Evolutionary conservation across 2,329 filamentous ascomycete genomes (phyloP), one percentile per base, ranked within the genome.

Genomic region (Colletotrichum trifolii): DNA sequence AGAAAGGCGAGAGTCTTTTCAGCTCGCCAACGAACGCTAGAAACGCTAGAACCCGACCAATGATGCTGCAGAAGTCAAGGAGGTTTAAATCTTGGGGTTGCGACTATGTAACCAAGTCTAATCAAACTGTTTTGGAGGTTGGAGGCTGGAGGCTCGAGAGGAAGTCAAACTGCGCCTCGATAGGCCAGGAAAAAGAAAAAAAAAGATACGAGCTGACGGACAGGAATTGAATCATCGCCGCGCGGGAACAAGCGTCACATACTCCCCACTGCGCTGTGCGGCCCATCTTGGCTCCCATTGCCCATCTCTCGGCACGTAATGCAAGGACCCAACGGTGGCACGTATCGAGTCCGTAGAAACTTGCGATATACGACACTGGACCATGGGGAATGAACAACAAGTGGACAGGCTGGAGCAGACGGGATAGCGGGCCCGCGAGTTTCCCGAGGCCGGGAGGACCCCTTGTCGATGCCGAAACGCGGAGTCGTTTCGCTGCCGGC

Each of bases 401-500:
- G 46, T 61, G 38, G 43, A 4, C 13, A 17, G 11, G 3, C 10
- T 2, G 10, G 4, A 40, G 5, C 13, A 9, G 11, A 35, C 40
- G 25, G 46, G 11, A 11, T 35, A 40, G 40, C 46, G 46, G 52
- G 35, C 40, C 40, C 11, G n/a, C n/a, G 8, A 48, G 36, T n/a
- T 15, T 17, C 15, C 50, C 58, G 58, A 62, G 38, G 40, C 62
- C 46, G 46, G 58, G 52, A n/a, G 17, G 15, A 38, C 50, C 62
- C 56, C n/a, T 56, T 52, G 36, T 48, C 12, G 45, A 62, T 13
- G 36, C 36, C 62, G 62, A 65, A 65, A 65, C 62, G 62, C 36
- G 39, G 40, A 47, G 40, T 34, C 42, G 62, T 65, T 65, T 65
- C 62, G 58, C 46, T 40, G 58, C 49, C 45, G 61, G 61, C 62